Evolutionary conservation across 2,329 filamentous ascomycete species (phyloP), one percentile per base, ranked within the genome.

Genomic region (Claviceps purpurea): DNA sequence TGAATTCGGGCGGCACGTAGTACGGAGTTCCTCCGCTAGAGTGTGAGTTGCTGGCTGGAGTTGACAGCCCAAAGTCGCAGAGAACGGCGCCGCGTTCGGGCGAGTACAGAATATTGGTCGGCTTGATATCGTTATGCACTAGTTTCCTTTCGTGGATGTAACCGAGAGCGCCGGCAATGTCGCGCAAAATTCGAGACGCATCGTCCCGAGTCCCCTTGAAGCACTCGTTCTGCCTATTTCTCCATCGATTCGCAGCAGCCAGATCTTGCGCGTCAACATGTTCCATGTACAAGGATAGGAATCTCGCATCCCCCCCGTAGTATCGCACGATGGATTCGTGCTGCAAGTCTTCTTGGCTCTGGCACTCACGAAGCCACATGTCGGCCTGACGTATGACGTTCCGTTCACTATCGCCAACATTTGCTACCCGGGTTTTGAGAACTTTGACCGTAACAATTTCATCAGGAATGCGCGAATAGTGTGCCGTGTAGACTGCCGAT

Each of bases 111-210:
- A 81, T 80, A 55, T 81, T 82, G 56, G 73, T 75, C 1, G 78
- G 78, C 62, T 81, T 81, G 64, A 81, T 78, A 61, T 82, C 78
- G 63, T 81, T 82, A 64, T 82, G 78, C 13, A 79, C 74, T 22
- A 76, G 66, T 51, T 69, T 68, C 52, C 73, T 71, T 48, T 67
- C 66, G 62, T 82, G 78, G 38, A 82, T 69, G 61, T 81, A 81
- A 60, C 73, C 67, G 44, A 82, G 65, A 2, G 77, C 78, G 55
- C 71, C 68, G 20, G 73, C 65, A 50, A 79, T 78, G 59, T 81
- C 77, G 30, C 68, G 69, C 34, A 81, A 59, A 48, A 81, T 80
- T 18, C 73, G 72, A 50, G 68, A 49, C 6, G 75, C 76, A 53
- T 81, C 77, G 5, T 64, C 61, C 6, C 71, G 69, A 47, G 63